Base-by-base conservation (phyloP, 305 asterid genomes). In the Solanum hybrid region DNA sequence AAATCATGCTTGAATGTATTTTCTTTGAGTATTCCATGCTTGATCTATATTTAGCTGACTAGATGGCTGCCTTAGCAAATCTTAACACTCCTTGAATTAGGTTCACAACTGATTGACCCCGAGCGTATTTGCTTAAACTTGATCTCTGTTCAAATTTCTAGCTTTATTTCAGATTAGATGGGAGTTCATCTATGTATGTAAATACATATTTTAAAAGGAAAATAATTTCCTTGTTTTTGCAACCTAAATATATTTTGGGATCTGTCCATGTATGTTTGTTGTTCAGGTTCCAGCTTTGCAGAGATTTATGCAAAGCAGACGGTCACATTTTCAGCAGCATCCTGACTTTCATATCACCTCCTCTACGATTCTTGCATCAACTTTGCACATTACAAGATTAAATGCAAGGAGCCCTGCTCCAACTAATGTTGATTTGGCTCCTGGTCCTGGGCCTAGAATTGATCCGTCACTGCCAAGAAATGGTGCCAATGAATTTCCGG, bases 311-410 rank as follows among this genome's bases (percentile, higher is more conserved):
- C 99, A 95, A 93, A 96, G 93, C 90, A 95, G 96, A 9, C 92
- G 99, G 81, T 94, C 98, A n/a, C 95, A 93, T 90, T 93, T 97
- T 91, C 99, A 95, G 94, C 99, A 95, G 93, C 98, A 97, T 86
- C 98, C 98, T 15, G 98, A 95, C 92, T 97, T 96, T 89, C 99
- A 96, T 86, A 95, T 97, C 85, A 95, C 98, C 87, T 97, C 99
- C 86, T 95, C 98, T 36, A 97, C 99, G 17, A 92, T 97, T 87
- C 99, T 97, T 36, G 99, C 99, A 77, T 97, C 99, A 86, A 95
- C 99, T 24, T 85, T 97, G 85, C 99, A 95, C 89, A 97, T 97
- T 90, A 96, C 97, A 81, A 95, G 99, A 91, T 91, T 97, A 91
- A 96, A 94, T 94, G 93, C 96, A 4, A 93, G 98, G 94, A 94